Conservation (phyloP, 202 grass and related monocot species). For the Elaeis oleifera region DNA sequence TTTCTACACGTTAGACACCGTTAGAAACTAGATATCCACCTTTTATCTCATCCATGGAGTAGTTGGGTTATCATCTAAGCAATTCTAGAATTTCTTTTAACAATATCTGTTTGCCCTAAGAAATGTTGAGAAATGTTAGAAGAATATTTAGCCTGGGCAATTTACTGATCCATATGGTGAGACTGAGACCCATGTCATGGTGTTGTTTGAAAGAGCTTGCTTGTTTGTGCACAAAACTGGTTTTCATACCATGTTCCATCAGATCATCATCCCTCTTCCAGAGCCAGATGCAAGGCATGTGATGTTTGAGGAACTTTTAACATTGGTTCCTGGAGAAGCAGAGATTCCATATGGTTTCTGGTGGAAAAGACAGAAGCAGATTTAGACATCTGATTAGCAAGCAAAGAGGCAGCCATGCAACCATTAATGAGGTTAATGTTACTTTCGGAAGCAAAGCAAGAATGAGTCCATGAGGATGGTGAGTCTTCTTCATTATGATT, state of each 20-base stretch:
- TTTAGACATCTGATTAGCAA: conserved; percentile 86
- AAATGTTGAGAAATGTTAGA: too few species aligned
- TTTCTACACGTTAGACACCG: too few species aligned
- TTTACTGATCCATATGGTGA: too few species aligned
- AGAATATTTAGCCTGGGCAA: too few species aligned
- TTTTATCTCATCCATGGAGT: too few species aligned
- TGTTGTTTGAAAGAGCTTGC: too few species aligned
- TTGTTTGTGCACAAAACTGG: too few species aligned
- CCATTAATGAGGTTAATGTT: conserved; percentile 69
- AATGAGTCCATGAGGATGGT: conserved; percentile 61
- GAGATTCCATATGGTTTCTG: conserved; percentile 55
- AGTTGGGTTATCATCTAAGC: too few species aligned
- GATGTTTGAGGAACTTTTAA: conserved; percentile 86
- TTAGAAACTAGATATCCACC: too few species aligned
- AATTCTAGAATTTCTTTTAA: too few species aligned
- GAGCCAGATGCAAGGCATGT: conserved; percentile 73
- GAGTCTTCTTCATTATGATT: conserved; percentile 25
- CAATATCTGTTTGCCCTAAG: too few species aligned
- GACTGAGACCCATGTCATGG: too few species aligned
- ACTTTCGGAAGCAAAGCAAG: conserved; percentile 45
- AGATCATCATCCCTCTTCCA: conserved; percentile 92
- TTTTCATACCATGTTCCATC: conserved; percentile 33
- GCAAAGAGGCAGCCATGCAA: conserved; percentile 97
- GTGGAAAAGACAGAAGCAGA: conserved; percentile 76
- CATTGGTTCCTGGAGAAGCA: conserved; percentile 33